Base-by-base conservation (phyloP, 2,329 filamentous ascomycete genomes). In the Monilinia aucupariae region DNA sequence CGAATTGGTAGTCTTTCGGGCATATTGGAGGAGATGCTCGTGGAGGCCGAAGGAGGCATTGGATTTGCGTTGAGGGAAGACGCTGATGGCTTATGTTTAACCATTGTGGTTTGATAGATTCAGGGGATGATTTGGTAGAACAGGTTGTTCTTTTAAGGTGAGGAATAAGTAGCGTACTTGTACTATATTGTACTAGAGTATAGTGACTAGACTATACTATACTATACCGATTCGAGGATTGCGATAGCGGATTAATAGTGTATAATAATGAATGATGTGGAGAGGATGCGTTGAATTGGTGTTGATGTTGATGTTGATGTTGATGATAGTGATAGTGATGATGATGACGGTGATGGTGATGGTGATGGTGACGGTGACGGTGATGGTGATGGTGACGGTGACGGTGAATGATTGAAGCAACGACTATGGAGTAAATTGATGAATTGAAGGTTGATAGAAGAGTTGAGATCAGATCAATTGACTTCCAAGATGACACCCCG, bases 171-270 rank as follows among this genome's bases (percentile, higher is more conserved):
- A 25, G n/a, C 6, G 12, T n/a, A n/a, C n/a, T n/a, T n/a, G n/a
- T n/a, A n/a, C n/a, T n/a, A n/a, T n/a, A n/a, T n/a, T n/a, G n/a
- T n/a, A n/a, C n/a, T n/a, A n/a, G n/a, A n/a, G n/a, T n/a, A n/a
- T n/a, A 9, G 17, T 45, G 17, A 47, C 7, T 47, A n/a, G n/a
- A 20, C n/a, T n/a, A n/a, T n/a, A n/a, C n/a, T 47, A 47, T 10
- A 9, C 2, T 45, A 45, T 45, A 10, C 3, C 20, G 43, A 45
- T 4, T 43, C n/a, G 9, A 25, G 10, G 20, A 22, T 25, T 2
- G 22, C 45, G 15, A 51, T 51, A 34, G 15, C 2, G 65, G 45
- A 53, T 58, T 67, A 45, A 65, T 67, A 45, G n/a, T 30, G 53
- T 56, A 22, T 22, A n/a, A n/a, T n/a, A n/a, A n/a, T n/a, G n/a